Conservation (phyloP, 2,329 filamentous ascomycete species). For the Colletotrichum chlorophyti region DNA sequence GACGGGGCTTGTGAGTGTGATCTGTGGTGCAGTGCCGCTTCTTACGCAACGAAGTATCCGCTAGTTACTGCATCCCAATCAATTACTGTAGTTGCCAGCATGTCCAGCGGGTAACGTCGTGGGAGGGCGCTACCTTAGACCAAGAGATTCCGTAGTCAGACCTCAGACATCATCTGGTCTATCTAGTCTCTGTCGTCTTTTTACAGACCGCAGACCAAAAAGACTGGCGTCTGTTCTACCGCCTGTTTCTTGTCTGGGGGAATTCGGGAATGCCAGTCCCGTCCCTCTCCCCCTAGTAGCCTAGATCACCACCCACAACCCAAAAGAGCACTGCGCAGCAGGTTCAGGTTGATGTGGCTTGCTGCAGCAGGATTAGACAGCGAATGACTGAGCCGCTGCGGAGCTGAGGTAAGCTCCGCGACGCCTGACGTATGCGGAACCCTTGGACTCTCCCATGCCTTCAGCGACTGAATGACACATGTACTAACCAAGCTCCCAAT, state of each 20-base stretch:
- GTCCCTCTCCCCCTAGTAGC: too few species aligned
- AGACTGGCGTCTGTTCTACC: slow-evolving; percentile 2
- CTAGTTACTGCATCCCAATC: too few species aligned
- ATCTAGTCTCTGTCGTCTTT: not conserved
- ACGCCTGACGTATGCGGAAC: slow-evolving; percentile 21
- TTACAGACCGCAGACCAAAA: not conserved
- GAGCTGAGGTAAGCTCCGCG: slow-evolving; percentile 24
- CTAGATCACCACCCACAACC: too few species aligned
- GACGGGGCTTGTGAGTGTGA: not conserved
- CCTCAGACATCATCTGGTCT: slow-evolving; percentile 19
- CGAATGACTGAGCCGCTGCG: slow-evolving; percentile 7
- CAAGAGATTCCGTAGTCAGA: too few species aligned
- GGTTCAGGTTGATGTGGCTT: slow-evolving; percentile 16
- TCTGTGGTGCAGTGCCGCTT: too few species aligned
- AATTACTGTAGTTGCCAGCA: too few species aligned
- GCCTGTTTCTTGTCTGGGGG: not conserved
- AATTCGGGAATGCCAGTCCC: not conserved
- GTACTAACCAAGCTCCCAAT: too few species aligned
- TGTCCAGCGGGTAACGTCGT: not conserved
- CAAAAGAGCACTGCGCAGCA: slow-evolving; percentile 20
- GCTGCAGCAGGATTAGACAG: slow-evolving; percentile 18
- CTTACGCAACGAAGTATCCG: too few species aligned
- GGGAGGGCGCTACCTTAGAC: too few species aligned
- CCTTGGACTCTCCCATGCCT: slow-evolving; percentile 14
- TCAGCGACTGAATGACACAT: too few species aligned